Evolutionary conservation across 2,329 filamentous ascomycete species (phyloP).

Genomic region (Amauroascus niger): DNA sequence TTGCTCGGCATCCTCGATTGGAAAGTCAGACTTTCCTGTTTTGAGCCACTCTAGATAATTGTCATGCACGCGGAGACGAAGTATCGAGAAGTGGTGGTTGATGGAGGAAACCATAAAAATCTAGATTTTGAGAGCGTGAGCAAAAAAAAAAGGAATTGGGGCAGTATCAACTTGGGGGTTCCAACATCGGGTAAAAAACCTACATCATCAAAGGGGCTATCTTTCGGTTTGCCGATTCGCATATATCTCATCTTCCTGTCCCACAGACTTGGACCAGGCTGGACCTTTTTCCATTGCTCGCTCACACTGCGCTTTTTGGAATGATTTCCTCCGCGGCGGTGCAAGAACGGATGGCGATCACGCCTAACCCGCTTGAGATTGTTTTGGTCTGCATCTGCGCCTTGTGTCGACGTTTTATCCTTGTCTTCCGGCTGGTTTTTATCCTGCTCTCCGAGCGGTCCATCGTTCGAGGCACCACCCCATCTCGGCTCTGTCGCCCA

Average conservation of each 20-base stretch:
- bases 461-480: slow-evolving; percentile 38
- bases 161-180: not conserved
- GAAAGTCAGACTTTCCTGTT: slow-evolving; percentile 25
- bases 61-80: slow-evolving; percentile 49
- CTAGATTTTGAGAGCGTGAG: slow-evolving; percentile 28
- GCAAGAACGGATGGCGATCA: slow-evolving; percentile 27
- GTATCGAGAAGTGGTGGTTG: slow-evolving; percentile 52
- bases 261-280: slow-evolving; percentile 45
- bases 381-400: slow-evolving; percentile 19
- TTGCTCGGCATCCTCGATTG: slow-evolving; percentile 21
- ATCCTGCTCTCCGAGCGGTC: slow-evolving; percentile 23
- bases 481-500: slow-evolving; percentile 49
- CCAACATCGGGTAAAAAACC: slow-evolving; percentile 18
- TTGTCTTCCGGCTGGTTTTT: slow-evolving; percentile 20
- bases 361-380: slow-evolving; percentile 33
- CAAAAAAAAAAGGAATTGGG: not conserved
- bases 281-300: slow-evolving; percentile 46
- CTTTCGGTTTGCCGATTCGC: slow-evolving; percentile 46
- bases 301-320: slow-evolving; percentile 38
- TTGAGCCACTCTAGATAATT: slow-evolving; percentile 48
- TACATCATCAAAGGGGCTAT: slow-evolving; percentile 46
- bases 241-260: slow-evolving; percentile 48
- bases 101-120: slow-evolving; percentile 53
- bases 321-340: slow-evolving; percentile 26
- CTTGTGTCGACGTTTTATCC: slow-evolving; percentile 20